A percentile compares a stretch with the other conserved stretches of the same genome.
Conservation (phyloP, 1,139 yeast species). For the Geotrichum histeridarum region DNA sequence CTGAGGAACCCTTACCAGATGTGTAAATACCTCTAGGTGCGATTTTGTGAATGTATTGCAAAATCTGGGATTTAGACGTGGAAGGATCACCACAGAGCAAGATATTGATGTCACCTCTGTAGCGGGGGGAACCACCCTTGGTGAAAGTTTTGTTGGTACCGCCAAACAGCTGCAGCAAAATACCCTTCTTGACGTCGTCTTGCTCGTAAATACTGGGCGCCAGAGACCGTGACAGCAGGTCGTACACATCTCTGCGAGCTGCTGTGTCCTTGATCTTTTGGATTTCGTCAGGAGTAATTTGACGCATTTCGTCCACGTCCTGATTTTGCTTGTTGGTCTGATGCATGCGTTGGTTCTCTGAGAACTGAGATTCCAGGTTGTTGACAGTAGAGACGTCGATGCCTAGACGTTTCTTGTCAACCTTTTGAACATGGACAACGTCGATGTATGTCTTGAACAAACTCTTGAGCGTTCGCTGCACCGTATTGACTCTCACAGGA, state of each 20-base stretch:
- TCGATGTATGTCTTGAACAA: constrained; percentile 90
- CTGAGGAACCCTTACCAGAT: constrained; percentile 97
- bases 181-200: constrained; percentile 95
- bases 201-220: constrained; percentile 95
- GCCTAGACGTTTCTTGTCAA: constrained; percentile 76
- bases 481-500: constrained; percentile 82
- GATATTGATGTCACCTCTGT: constrained; percentile 91
- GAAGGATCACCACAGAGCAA: constrained; percentile 97
- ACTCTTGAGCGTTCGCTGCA: constrained; percentile 77
- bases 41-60: constrained; percentile 91
- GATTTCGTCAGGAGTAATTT: constrained; percentile 63
- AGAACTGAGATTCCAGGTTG: constrained; percentile 28
- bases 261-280: constrained; percentile 57
- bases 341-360: constrained; percentile 39
- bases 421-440: constrained; percentile 85
- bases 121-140: constrained; percentile 77
- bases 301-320: constrained; percentile 72
- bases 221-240: constrained; percentile 79
- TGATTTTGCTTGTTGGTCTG: constrained; percentile 31
- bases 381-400: constrained; percentile 62
- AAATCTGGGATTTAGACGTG: constrained; percentile 88
- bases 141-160: constrained; percentile 86
- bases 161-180: constrained; percentile 84
- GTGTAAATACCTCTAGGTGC: constrained; percentile 98
- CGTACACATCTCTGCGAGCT: constrained; percentile 73